A percentile compares a stretch with the other conserved stretches of the same genome.
phyloP scores from a whole-genome alignment of 2,329 filamentous ascomycete species.

The Aspergillus novofumigatus region DNA sequence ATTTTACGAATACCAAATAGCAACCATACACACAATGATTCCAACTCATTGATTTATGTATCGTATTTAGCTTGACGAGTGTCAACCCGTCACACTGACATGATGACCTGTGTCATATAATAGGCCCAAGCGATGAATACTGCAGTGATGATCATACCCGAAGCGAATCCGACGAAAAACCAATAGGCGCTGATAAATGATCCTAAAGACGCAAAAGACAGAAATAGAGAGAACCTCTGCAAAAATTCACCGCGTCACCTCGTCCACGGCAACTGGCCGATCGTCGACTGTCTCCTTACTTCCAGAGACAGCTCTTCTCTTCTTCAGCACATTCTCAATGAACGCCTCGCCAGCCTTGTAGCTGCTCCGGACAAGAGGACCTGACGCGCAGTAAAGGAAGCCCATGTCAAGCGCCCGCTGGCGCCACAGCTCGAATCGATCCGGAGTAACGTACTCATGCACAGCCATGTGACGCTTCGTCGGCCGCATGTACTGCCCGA shows the following conservation, averaged over 20 bases:
- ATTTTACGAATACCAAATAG: slow-evolving; percentile 1
- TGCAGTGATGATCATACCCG: neutral
- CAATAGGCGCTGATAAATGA: neutral
- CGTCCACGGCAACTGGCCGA: slow-evolving; percentile 22
- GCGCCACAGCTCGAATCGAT: slow-evolving; percentile 86
- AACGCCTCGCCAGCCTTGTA: slow-evolving; percentile 99
- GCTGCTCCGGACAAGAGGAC: slow-evolving; percentile 85
- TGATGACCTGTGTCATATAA: neutral
- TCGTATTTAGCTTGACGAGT: slow-evolving; percentile 2
- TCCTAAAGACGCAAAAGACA: slow-evolving; percentile 6
- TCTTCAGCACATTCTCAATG: slow-evolving; percentile 95
- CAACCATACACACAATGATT: slow-evolving; percentile 1
- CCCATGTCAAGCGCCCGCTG: slow-evolving; percentile 88
- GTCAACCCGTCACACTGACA: neutral
- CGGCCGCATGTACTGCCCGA: slow-evolving; percentile 99
- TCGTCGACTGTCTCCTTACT: slow-evolving; percentile 24
- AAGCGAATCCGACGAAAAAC: neutral
- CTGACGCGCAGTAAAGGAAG: slow-evolving; percentile 93
- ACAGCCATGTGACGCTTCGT: slow-evolving; percentile 98
- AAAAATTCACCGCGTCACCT: slow-evolving; percentile 25
- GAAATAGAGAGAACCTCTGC: slow-evolving; percentile 1
- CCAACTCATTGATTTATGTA: slow-evolving; percentile 7
- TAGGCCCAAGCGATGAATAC: neutral
- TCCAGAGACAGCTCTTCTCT: slow-evolving; percentile 50
- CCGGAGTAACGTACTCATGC: slow-evolving; percentile 88